Evolutionary conservation across 495 filamentous ascomycete species (phyloP).

Genomic region (Elasticomyces elasticus): DNA sequence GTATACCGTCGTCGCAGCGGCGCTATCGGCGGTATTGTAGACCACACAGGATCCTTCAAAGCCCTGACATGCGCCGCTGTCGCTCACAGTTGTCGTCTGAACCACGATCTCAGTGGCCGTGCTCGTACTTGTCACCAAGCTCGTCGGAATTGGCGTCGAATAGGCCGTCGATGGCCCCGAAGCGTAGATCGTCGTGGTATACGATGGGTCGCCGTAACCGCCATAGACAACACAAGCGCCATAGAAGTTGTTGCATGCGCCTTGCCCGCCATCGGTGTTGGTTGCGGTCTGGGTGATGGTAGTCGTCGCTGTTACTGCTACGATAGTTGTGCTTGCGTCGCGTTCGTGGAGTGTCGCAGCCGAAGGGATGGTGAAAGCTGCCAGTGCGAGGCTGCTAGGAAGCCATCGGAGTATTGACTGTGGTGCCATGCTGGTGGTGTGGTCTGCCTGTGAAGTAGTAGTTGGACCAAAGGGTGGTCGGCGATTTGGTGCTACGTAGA

Average conservation of each 20-base stretch:
- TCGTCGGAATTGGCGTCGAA: not conserved
- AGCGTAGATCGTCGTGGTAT: slow-evolving; percentile 13
- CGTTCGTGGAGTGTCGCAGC: not conserved
- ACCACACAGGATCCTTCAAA: slow-evolving; percentile 12
- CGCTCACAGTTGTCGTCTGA: slow-evolving; percentile 10
- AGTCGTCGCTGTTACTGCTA: slow-evolving; percentile 10
- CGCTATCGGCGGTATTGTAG: not conserved
- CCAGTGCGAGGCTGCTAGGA: not conserved
- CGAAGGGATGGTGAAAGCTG: not conserved
- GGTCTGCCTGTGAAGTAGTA: no score
- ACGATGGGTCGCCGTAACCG: slow-evolving; percentile 2
- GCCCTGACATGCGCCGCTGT: slow-evolving; percentile 6
- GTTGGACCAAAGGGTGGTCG: no score
- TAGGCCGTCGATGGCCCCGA: not conserved
- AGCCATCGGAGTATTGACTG: not conserved
- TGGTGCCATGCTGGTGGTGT: not conserved
- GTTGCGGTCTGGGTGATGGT: slow-evolving; percentile 5
- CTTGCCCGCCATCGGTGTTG: not conserved
- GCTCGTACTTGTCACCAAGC: slow-evolving; percentile 2
- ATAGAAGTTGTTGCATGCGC: slow-evolving; percentile 17
- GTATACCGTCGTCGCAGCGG: slow-evolving; percentile 9
- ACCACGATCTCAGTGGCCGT: slow-evolving; percentile 1
- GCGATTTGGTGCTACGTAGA: no score
- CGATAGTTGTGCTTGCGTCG: slow-evolving; percentile 5
- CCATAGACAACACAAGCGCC: slow-evolving; percentile 14